These are phyloP conservation scores for Dothiorella sarmentorum DNA, from an alignment of 2,329 filamentous ascomycete genomes.

Conservation along the genomic window DNA sequence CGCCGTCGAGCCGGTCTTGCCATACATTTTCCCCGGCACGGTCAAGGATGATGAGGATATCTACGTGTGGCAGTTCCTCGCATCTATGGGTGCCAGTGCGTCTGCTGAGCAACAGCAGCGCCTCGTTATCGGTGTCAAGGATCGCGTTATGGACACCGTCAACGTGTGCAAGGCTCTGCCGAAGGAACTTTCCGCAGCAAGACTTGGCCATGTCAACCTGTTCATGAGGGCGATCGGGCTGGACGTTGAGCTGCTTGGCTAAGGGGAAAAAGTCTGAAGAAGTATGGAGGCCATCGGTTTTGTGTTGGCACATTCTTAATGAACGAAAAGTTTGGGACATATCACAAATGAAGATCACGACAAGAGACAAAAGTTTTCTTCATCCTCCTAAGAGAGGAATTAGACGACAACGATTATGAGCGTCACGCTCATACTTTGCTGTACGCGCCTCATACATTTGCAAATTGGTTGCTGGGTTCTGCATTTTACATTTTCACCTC, in stretches of 20 bases:
- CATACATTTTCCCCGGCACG: conserved; percentile 85
- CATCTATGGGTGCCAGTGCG: conserved; percentile 89
- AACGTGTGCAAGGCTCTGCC: conserved; percentile 84
- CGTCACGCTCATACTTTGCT: background rate
- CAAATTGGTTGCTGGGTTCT: background rate
- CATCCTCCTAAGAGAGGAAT: background rate
- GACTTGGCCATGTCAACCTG: conserved; percentile 88
- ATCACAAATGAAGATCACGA: background rate
- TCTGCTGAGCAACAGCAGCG: conserved; percentile 93
- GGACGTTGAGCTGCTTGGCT: conserved; percentile 77
- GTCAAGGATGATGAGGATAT: conserved; percentile 88
- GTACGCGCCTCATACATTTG: background rate
- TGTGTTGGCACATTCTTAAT: too few species aligned
- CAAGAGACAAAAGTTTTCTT: background rate
- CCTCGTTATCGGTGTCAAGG: conserved; percentile 92
- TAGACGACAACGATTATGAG: background rate
- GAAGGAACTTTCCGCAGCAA: conserved; percentile 75
- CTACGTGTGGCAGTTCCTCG: conserved; percentile 97
- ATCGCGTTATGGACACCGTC: conserved; percentile 95
- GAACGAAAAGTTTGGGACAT: too few species aligned
- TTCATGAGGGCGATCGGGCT: conserved; percentile 99
- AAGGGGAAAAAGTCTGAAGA: background rate
- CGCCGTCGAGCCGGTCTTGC: conserved; percentile 75
- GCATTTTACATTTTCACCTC: background rate
- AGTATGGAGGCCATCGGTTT: background rate